These are phyloP conservation scores for Globisporangium ultimum DNA, from an alignment of 352 stramenopile species.

Conservation along the genomic window DNA sequence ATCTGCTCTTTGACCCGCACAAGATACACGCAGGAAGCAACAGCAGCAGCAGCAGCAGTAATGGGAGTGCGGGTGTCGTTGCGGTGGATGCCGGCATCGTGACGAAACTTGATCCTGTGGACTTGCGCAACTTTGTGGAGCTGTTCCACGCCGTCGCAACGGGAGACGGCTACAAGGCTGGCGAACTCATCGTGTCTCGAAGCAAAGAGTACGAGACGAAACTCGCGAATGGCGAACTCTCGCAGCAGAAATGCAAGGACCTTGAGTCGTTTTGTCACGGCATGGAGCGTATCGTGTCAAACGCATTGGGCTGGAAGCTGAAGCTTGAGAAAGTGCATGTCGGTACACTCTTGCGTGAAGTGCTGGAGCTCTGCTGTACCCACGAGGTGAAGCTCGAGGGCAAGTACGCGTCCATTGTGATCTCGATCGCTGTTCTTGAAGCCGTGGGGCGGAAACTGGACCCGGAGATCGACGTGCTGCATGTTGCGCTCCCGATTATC, in stretches of 20 bases:
- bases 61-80: constrained; percentile 42
- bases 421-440: constrained; percentile 94
- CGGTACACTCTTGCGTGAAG: constrained; percentile 59
- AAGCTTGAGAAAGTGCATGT: constrained; percentile 76
- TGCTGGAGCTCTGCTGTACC: constrained; percentile 89
- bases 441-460: constrained; percentile 88
- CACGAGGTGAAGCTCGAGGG: constrained; percentile 93
- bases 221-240: constrained; percentile 23
- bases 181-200: constrained; percentile 67
- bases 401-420: constrained; percentile 92
- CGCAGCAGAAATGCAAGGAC: constrained; percentile 60
- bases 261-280: constrained; percentile 66
- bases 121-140: constrained; percentile 84
- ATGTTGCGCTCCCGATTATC: constrained; percentile 90
- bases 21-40: neutral
- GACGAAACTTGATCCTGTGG: constrained; percentile 66
- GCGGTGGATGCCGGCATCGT: constrained; percentile 86
- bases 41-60: constrained; percentile 1
- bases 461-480: constrained; percentile 88
- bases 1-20: constrained; percentile 75
- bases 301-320: constrained; percentile 59
- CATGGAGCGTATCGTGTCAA: constrained; percentile 72
- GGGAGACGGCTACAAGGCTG: constrained; percentile 76
- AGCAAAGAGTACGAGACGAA: constrained; percentile 39
- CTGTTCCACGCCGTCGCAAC: constrained; percentile 82